Evolutionary conservation across 75 land plant species (phyloP), one percentile per base, ranked within the genome.

Genomic region (Selaginella moellendorffii): DNA sequence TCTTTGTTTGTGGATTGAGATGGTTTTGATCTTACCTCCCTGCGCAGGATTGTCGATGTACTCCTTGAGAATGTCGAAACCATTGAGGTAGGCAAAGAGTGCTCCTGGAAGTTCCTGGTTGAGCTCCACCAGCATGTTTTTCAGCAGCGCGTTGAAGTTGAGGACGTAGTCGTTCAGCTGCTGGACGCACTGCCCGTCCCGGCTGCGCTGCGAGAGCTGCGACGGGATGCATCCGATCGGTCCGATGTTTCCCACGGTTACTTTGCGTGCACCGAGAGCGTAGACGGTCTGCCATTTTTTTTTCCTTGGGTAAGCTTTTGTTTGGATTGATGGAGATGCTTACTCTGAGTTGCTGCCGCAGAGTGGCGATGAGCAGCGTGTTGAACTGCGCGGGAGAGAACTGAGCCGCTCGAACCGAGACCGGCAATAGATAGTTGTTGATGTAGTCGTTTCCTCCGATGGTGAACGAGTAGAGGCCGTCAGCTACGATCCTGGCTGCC

Each of bases 171-270:
- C 51, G 31, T 90, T 79, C 25, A 90, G 79, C 24, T 69, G 54
- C 18, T 76, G 72, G 2, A 77, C 74, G 76, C 90, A 90, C 0
- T 29, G 46, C 5, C 90, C 76, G 20, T 27, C 20, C 1, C 26
- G 8, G 42, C 71, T 71, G 63, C 73, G 78, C 0, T 85, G 82
- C 26, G 62, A 36, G 30, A 90, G 75, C 10, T 80, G 74, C 74
- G 77, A 83, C 0, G 97, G 97, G 52, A 82, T 80, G 72, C 98
- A 93, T 0, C 86, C 96, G 62, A 93, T 63, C 9, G 84, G 67
- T 12, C 98, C 98, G 29, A 93, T 29, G 2, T 78, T 69, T 0
- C 81, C 67, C 0, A 93, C 29, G 8, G 76, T 70, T 31, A 93
- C 73, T 61, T 76, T 85, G 54, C 96, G 63, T 0, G 87, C 98